Percentiles rank a stretch among this genome's conserved stretches.
Conservation (phyloP, 2,329 filamentous ascomycete genomes). For the Xylariaceae sp. region DNA sequence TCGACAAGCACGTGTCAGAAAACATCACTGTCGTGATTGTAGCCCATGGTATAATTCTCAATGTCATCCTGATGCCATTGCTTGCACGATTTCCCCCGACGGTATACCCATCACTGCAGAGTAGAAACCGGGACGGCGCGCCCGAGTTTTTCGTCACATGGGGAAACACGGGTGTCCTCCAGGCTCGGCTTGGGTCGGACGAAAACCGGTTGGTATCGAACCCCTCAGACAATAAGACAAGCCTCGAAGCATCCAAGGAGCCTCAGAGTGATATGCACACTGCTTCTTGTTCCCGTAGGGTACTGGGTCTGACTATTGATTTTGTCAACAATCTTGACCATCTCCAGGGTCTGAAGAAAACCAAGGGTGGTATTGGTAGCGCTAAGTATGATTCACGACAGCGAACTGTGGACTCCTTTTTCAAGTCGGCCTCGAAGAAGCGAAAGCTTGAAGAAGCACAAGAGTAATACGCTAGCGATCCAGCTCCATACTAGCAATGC, state of each 20-base stretch:
- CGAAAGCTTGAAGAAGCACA: conserved; percentile 42
- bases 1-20: conserved; percentile 39
- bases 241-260: background rate
- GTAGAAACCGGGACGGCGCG: conserved; percentile 5
- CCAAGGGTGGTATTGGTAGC: conserved; percentile 80
- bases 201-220: background rate
- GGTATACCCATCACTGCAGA: conserved; percentile 15
- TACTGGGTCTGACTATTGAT: conserved; percentile 49
- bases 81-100: conserved; percentile 52
- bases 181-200: conserved; percentile 23
- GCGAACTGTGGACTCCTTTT: conserved; percentile 76
- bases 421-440: conserved; percentile 55
- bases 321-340: conserved; percentile 73
- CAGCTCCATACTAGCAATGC: no score
- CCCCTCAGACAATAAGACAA: background rate
- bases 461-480: conserved; percentile 11
- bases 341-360: conserved; percentile 74
- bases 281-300: background rate
- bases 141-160: conserved; percentile 42
- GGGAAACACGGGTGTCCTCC: conserved; percentile 53
- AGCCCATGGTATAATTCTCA: conserved; percentile 82
- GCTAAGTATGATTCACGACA: conserved; percentile 75
- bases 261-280: background rate
- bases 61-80: conserved; percentile 66
- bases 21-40: conserved; percentile 65